Evolutionary conservation across 1,284 basidiomycete species (phyloP), one percentile per base, ranked within the genome.

Genomic region (Cystobasidium slooffiae): DNA sequence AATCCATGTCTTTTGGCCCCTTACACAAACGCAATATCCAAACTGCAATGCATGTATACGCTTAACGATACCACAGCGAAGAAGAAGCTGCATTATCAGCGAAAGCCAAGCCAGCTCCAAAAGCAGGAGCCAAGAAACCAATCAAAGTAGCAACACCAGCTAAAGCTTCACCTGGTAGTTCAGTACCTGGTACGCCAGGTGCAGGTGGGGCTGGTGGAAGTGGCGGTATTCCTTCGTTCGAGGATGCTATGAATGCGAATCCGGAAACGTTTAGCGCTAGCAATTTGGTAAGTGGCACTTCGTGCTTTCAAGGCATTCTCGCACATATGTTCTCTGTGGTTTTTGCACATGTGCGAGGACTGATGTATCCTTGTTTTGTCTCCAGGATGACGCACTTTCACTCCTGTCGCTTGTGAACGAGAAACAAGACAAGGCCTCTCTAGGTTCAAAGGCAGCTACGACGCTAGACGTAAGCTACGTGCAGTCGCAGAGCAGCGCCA

Each of bases 351-450:
- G 31, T 31, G 31, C 31, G 31, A 31, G 31, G 1, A 31, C 31
- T 31, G 31, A 31, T 31, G 31, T 31, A 31, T 56, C 14, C 24
- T 14, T 56, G 55, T 1, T 31, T 31, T n/a, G 14, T 56, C 44
- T 6, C 39, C 65, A 77, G 75, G 95, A 99, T 81, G 92, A 94
- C 81, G 94, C 93, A 9, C 83, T 99, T 62, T 95, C 97, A 83
- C 87, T 97, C 75, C 83, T 98, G 78, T 90, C 91, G 75, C 86
- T 96, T 2, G 93, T 96, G 12, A 96, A 88, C 66, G 91, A 92
- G 8, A 94, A 92, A 85, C 90, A 89, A 85, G 94, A 97, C 83
- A 97, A 95, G 83, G 92, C 93, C 0, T 91, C 91, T 75, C 84
- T 95, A 59, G 77, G 77, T 22, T 51, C 53, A 31, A 75, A 77